Percentiles rank a stretch among this genome's conserved stretches.
phyloP scores from a whole-genome alignment of 2,329 filamentous ascomycete genomes.

The Fusarium fujikuroi region DNA sequence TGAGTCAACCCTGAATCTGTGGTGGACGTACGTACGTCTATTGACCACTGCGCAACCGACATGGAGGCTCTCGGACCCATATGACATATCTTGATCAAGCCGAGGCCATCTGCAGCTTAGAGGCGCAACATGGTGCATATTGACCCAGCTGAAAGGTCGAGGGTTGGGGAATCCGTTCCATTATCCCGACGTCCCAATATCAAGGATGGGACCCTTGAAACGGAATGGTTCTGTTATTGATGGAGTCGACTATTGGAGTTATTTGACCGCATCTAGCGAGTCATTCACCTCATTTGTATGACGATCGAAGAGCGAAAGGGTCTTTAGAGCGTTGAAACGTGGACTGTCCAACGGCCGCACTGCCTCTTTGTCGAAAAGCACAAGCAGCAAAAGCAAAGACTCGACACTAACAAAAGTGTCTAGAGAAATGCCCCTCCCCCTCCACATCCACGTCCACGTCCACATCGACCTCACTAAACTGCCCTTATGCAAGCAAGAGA shows the following conservation, averaged over 20 bases:
- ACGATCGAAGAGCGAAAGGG: neutral
- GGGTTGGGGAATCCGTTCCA: conserved; percentile 22
- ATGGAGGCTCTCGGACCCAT: conserved; percentile 27
- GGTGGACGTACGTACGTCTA: conserved; percentile 24
- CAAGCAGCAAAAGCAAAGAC: conserved; percentile 15
- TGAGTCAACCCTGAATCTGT: conserved; percentile 20
- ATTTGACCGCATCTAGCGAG: conserved; percentile 13
- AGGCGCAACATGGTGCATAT: conserved; percentile 33
- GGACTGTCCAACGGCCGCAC: conserved; percentile 22
- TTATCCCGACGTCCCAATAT: conserved; percentile 6
- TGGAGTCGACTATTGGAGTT: neutral
- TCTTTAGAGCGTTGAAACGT: neutral
- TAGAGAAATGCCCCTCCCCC: conserved; percentile 4
- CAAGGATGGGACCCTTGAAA: conserved; percentile 24
- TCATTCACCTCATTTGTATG: conserved; percentile 14
- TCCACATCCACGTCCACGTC: neutral
- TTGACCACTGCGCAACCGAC: conserved; percentile 30
- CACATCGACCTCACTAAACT: neutral
- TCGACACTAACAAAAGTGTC: neutral
- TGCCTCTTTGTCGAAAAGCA: conserved; percentile 9
- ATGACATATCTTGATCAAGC: conserved; percentile 32
- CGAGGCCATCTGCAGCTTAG: conserved; percentile 34
- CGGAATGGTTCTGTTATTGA: neutral
- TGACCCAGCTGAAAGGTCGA: conserved; percentile 37
- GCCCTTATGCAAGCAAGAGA: conserved; percentile 1